Evolutionary conservation across 306 rosid genomes (phyloP).

Genomic region (Cucurbita moschata): DNA sequence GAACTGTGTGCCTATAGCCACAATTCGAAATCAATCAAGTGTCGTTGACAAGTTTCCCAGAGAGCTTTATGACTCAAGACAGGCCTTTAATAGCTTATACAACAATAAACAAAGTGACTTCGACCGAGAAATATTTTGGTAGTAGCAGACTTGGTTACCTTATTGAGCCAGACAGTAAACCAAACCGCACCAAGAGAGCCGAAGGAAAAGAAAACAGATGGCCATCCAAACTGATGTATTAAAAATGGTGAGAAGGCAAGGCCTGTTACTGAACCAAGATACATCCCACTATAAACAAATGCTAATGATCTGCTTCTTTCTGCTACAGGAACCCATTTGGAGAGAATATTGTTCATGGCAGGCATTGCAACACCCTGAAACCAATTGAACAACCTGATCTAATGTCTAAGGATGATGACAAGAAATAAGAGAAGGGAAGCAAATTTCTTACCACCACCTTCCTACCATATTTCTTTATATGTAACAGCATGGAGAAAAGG

Average conservation of each 20-base stretch:
- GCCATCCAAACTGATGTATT: slow-evolving; percentile 93
- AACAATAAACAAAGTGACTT: background rate
- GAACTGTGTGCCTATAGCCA: slow-evolving; percentile 70
- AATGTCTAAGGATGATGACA: background rate
- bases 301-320: slow-evolving; percentile 95
- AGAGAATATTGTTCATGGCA: slow-evolving; percentile 92
- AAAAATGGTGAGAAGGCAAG: slow-evolving; percentile 87
- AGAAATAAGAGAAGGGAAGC: background rate
- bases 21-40: slow-evolving; percentile 8
- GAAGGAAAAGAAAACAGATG: slow-evolving; percentile 90
- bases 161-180: slow-evolving; percentile 61
- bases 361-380: slow-evolving; percentile 98
- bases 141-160: slow-evolving; percentile 30
- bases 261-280: slow-evolving; percentile 97
- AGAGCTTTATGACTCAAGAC: background rate
- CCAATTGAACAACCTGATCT: slow-evolving; percentile 3
- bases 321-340: slow-evolving; percentile 95
- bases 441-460: background rate
- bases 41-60: background rate
- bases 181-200: slow-evolving; percentile 94
- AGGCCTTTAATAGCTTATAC: background rate
- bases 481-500: background rate
- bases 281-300: slow-evolving; percentile 96
- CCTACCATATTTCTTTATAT: background rate
- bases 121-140: background rate